Evolutionary conservation across 1,284 basidiomycete species (phyloP), one percentile per base, ranked within the genome.

Genomic region (Austropuccinia psidii): DNA sequence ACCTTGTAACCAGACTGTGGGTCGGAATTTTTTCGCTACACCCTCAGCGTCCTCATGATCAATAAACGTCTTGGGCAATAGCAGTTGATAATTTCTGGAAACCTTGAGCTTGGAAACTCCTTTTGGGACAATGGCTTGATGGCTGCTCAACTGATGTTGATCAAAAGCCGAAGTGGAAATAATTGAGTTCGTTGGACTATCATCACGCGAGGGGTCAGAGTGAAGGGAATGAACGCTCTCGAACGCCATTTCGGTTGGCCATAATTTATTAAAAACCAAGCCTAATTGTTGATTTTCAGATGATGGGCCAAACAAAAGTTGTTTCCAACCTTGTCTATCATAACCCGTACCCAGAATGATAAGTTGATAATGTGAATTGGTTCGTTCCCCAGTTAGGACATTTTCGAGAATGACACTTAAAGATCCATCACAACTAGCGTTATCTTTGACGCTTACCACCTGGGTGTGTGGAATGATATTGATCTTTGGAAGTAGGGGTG

Each of bases 261-360:
- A 64, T 1, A 64, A 31, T 1, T 21, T n/a, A 19, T 45, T 15
- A 13, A 64, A 45, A 19, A 33, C 35, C 24, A 64, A 24, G 4
- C 61, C 61, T 43, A 45, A 47, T 2, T 31, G 41, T 6, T 5
- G 3, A 33, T 17, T n/a, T 17, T 33, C 43, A 4, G 41, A 13
- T 17, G 61, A 19, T 64, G 19, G 29, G 4, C 74, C 66, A 70
- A 78, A 78, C 8, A 78, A 55, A 19, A 76, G 43, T 15, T 70
- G 21, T 31, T 75, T 73, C 75, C 77, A 78, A 5, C 61, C 74
- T 49, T 77, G 82, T 45, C 86, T 83, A 66, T 85, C 83, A 77
- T 87, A 87, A 9, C 86, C 86, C 11, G 86, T 87, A 5, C 85
- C 86, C 76, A 84, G 85, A 69, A 87, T 79, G 75, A 87, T 79